Evolutionary conservation across 331 rosid genomes (phyloP).

Genomic region (Erythrophleum ivorense): DNA sequence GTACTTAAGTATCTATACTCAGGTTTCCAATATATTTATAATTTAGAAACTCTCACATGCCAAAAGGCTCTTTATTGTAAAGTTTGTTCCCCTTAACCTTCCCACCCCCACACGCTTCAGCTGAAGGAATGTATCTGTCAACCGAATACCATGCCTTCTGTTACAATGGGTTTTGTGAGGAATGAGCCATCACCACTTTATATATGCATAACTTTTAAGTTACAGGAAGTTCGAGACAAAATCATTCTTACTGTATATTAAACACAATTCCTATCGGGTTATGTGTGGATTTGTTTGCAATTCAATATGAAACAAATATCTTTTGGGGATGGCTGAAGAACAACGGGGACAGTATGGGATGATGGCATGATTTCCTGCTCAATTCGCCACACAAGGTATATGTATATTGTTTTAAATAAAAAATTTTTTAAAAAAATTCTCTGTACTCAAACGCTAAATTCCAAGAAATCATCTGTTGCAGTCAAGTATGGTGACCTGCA

Average conservation of each 20-base stretch:
- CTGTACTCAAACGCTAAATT: slow-evolving; percentile 14
- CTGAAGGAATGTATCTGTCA: too few relatives aligned
- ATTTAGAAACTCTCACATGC: not conserved
- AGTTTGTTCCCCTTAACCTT: not conserved
- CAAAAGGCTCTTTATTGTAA: not conserved
- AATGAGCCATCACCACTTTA: not conserved
- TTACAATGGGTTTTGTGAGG: not conserved
- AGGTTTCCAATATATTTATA: not conserved
- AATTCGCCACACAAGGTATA: not conserved
- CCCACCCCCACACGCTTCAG: not conserved
- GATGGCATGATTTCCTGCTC: not conserved
- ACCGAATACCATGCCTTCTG: not conserved
- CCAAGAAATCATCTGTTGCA: not conserved
- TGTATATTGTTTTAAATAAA: too few relatives aligned
- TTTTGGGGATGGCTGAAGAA: not conserved
- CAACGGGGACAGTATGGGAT: not conserved
- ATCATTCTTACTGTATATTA: not conserved
- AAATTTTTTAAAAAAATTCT: not conserved
- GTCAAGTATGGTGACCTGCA: not conserved
- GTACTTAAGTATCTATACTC: not conserved
- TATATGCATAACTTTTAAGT: not conserved
- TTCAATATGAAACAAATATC: not conserved
- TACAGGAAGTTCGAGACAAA: not conserved
- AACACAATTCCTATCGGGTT: not conserved
- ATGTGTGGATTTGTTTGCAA: not conserved